Evolutionary conservation across 2,329 filamentous ascomycete genomes (phyloP).

Genomic region (Alternaria solani): DNA sequence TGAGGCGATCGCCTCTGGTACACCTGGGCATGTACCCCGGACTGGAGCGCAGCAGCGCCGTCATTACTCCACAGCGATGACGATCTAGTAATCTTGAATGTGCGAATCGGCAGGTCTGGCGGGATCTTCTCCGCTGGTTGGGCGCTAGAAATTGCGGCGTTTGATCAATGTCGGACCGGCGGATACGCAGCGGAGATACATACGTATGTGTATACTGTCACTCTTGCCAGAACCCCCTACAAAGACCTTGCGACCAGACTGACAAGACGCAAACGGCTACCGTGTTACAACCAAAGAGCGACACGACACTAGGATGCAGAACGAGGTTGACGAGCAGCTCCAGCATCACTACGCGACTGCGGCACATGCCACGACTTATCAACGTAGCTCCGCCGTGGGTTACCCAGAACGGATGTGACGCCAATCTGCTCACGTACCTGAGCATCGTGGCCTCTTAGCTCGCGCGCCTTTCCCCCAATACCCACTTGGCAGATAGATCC

Average conservation of each 20-base stretch:
- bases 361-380: slow-evolving; percentile 17
- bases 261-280: neutral
- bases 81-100: slow-evolving; percentile 19
- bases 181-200: slow-evolving; percentile 7
- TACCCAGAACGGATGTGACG: slow-evolving; percentile 5
- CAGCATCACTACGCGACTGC: slow-evolving; percentile 7
- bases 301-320: neutral
- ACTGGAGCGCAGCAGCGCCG: slow-evolving; percentile 28
- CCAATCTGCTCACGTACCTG: slow-evolving; percentile 27
- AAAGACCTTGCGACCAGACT: neutral
- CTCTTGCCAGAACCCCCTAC: neutral
- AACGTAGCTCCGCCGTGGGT: slow-evolving; percentile 17
- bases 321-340: slow-evolving; percentile 1
- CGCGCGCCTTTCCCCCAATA: slow-evolving; percentile 10
- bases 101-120: slow-evolving; percentile 29
- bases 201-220: slow-evolving; percentile 1
- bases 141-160: slow-evolving; percentile 12
- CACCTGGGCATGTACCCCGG: slow-evolving; percentile 35
- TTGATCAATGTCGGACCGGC: slow-evolving; percentile 18
- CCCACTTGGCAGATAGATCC: slow-evolving; percentile 14
- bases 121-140: slow-evolving; percentile 12
- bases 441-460: slow-evolving; percentile 23
- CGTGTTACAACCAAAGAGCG: neutral
- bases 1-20: slow-evolving; percentile 12
- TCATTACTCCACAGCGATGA: slow-evolving; percentile 30